phyloP scores from a whole-genome alignment of 805 yeast genomes.

The Candida coquimbonensis region DNA sequence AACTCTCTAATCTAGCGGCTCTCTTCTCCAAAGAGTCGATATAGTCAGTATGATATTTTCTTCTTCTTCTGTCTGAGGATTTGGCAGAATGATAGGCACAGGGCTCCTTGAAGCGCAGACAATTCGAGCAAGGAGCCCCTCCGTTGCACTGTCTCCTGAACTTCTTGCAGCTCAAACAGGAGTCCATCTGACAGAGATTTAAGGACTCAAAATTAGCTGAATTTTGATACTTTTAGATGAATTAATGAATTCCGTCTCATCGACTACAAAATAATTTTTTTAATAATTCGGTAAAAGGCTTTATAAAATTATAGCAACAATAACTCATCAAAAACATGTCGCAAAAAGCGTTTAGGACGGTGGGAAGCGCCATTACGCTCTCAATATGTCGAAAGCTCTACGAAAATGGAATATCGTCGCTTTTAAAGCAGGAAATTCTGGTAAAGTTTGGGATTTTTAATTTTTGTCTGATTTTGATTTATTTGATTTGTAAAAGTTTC shows the following conservation, averaged over 20 bases:
- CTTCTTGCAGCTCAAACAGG: background rate
- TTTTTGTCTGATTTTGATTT: background rate
- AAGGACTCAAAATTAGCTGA: background rate
- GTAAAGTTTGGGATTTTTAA: background rate
- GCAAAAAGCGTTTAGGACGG: background rate
- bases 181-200: background rate
- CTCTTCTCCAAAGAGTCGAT: constrained; percentile 23
- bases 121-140: background rate
- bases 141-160: background rate
- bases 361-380: background rate
- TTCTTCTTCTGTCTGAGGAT: constrained; percentile 22
- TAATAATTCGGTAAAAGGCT: too few relatives aligned
- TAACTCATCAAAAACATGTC: background rate
- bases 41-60: constrained; percentile 29
- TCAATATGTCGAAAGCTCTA: background rate
- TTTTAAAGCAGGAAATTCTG: background rate
- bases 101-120: background rate
- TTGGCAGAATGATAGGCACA: background rate
- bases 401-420: background rate
- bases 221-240: too few relatives aligned
- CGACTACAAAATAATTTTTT: too few relatives aligned
- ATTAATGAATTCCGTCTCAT: too few relatives aligned
- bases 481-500: background rate
- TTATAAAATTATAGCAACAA: too few relatives aligned
- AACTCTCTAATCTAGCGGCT: constrained; percentile 14